A percentile compares a stretch with the other conserved stretches of the same genome.
Evolutionary conservation across 345 rosid genomes (phyloP).

Genomic region (Adansonia digitata): DNA sequence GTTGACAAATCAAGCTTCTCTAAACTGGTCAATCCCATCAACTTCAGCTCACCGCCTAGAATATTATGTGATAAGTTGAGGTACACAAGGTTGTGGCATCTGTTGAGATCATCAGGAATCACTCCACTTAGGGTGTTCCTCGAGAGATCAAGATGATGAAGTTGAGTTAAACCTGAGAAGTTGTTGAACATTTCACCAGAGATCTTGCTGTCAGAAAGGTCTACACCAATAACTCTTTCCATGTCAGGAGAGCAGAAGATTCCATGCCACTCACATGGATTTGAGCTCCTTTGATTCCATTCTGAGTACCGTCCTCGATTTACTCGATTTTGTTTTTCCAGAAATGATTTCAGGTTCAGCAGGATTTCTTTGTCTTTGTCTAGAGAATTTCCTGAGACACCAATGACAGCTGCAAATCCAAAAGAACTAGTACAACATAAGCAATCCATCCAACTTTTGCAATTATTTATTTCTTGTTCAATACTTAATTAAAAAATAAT

Average conservation of each 20-base stretch:
- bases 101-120: conserved; percentile 52
- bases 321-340: conserved; percentile 38
- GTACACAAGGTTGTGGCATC: conserved; percentile 44
- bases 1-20: conserved; percentile 55
- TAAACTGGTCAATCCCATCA: conserved; percentile 48
- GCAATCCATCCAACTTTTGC: too few species aligned
- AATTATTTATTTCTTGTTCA: too few species aligned
- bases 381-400: neutral
- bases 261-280: conserved; percentile 69
- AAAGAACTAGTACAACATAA: too few species aligned
- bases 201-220: conserved; percentile 40
- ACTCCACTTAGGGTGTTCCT: conserved; percentile 45
- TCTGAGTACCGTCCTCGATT: conserved; percentile 47
- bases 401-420: neutral
- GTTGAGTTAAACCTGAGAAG: conserved; percentile 66
- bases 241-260: conserved; percentile 36
- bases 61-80: conserved; percentile 79
- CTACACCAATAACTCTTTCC: conserved; percentile 61
- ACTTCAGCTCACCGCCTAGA: conserved; percentile 42
- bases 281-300: conserved; percentile 41
- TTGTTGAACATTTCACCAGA: conserved; percentile 38
- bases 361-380: conserved; percentile 54
- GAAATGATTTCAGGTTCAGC: conserved; percentile 39
- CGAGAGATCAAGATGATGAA: conserved; percentile 67
- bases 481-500: too few species aligned